These are phyloP conservation scores for Penicillium odoratum DNA, from an alignment of 495 filamentous ascomycete genomes.

Conservation along the genomic window DNA sequence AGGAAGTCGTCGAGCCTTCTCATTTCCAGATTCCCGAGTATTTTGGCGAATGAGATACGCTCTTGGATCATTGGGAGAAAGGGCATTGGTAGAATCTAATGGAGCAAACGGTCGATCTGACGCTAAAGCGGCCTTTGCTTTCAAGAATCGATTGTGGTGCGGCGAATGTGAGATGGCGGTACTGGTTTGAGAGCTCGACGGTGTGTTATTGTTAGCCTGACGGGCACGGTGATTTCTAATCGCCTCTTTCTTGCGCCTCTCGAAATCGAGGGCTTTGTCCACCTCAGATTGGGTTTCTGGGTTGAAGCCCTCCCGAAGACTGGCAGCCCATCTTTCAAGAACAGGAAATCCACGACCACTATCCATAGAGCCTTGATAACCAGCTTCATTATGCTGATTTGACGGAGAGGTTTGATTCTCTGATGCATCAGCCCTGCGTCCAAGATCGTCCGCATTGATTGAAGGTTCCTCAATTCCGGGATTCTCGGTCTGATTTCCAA, in stretches of 20 bases:
- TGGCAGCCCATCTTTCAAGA: constrained; percentile 43
- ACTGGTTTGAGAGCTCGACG: constrained; percentile 9
- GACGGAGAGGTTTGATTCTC: background rate
- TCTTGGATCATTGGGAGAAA: constrained; percentile 36
- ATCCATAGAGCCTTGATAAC: constrained; percentile 18
- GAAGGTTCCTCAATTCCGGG: background rate
- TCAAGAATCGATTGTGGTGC: constrained; percentile 39
- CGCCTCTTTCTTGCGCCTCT: constrained; percentile 42
- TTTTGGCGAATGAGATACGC: constrained; percentile 37
- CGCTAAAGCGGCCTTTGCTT: constrained; percentile 37
- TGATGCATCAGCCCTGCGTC: background rate
- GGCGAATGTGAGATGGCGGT: constrained; percentile 23
- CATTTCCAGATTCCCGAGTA: constrained; percentile 9
- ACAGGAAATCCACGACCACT: constrained; percentile 36
- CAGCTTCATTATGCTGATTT: background rate
- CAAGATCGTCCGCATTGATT: background rate
- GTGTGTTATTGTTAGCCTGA: constrained; percentile 1
- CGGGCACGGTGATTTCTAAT: constrained; percentile 30
- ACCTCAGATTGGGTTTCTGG: constrained; percentile 21
- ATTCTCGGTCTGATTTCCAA: constrained; percentile 9
- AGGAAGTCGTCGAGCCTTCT: constrained; percentile 25
- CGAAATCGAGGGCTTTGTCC: constrained; percentile 44
- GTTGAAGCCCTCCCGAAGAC: constrained; percentile 29
- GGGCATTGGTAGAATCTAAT: background rate
- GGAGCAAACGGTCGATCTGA: constrained; percentile 11